Evolutionary conservation across 306 rosid genomes (phyloP), one percentile per base, ranked within the genome.

Genomic region (Biancaea sappan): DNA sequence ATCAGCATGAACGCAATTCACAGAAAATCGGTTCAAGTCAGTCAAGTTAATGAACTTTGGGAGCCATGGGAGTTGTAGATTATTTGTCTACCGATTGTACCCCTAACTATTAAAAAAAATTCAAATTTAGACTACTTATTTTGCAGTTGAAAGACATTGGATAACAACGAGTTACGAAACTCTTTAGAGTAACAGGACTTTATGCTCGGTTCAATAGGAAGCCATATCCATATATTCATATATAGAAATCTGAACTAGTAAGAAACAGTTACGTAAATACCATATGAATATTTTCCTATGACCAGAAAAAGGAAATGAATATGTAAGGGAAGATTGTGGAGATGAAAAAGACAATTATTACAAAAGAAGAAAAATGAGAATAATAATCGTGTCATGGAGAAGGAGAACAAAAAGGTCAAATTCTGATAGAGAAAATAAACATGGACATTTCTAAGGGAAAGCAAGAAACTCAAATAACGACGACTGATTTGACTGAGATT

Each of bases 401-500:
- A 65, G 28, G 25, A 69, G 60, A 21, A 50, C 61, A 48, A 15
- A 15, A 51, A 13, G n/a, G 15, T 24, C 5, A 41, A 37, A 63
- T 65, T 46, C 59, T 58, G 52, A 21, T 16, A 21, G 35, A 41
- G 52, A 63, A 66, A 71, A 77, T 40, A 71, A 57, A 69, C 46
- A 8, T 40, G 4, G 51, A 35, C 13, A 8, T 44, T 18, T 44
- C 4, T 2, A 34, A 32, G 34, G 52, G 43, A 43, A 4, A 71
- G 15, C 66, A 41, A 24, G 43, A 57, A 25, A 48, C 67, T 43
- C 67, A 11, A 32, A 32, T 48, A 66, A 38, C 6, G 57, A n/a
- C n/a, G n/a, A n/a, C n/a, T 46, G 59, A 79, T 61, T 76, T 2
- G 47, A 85, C 63, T 25, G 35, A 54, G 53, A 74, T 77, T 78